Conservation (phyloP, 78 protist genomes). For the Emiliania huxleyi region DNA sequence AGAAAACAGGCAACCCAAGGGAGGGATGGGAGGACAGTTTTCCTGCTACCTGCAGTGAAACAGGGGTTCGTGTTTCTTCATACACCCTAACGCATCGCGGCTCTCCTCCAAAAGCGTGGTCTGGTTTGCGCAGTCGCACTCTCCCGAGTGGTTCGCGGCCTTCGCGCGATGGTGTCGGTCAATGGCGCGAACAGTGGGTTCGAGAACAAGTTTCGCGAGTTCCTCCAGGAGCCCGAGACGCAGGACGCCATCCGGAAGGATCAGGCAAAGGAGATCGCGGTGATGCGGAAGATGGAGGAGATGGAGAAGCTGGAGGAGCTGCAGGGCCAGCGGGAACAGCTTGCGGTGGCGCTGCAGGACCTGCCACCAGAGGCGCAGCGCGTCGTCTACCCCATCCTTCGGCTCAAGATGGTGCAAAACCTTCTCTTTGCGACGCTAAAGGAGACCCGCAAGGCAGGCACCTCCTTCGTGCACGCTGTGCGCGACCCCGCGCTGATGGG, state of each 20-base stretch:
- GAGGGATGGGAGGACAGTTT: too few species aligned
- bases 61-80: too few species aligned
- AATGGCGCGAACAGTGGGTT: neutral
- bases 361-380: neutral
- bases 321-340: constrained; percentile 1
- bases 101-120: too few species aligned
- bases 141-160: too few species aligned
- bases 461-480: neutral
- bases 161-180: neutral
- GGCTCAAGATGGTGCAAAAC: constrained; percentile 3
- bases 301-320: neutral
- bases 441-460: neutral
- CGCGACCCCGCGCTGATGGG: neutral
- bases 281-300: neutral
- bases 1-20: too few species aligned
- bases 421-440: neutral
- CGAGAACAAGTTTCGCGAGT: constrained; percentile 2
- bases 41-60: too few species aligned
- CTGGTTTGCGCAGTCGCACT: too few species aligned
- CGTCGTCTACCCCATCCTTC: neutral
- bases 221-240: constrained; percentile 6
- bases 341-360: constrained; percentile 11
- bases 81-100: too few species aligned
- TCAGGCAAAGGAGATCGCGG: neutral
- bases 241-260: constrained; percentile 7